Conservation (phyloP, 805 yeast species). For the Lachancea meyersii region DNA sequence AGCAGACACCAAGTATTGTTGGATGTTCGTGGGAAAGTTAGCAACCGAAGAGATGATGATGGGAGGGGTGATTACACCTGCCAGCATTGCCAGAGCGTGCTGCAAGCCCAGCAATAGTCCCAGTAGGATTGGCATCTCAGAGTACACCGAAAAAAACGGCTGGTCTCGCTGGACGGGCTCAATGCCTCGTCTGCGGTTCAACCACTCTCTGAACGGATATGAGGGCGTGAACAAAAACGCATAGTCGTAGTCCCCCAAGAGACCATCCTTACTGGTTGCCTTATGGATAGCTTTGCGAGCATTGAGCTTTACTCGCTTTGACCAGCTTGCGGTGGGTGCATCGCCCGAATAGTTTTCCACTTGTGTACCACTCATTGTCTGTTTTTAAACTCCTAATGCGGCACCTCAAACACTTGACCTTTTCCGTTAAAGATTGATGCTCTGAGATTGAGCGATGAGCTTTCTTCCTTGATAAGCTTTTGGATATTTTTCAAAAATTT, state of each 20-base stretch:
- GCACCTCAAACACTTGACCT: no score
- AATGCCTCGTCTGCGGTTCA: constrained; percentile 30
- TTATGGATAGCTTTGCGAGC: constrained; percentile 29
- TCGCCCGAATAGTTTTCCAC: constrained; percentile 2
- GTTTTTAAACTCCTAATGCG: background rate
- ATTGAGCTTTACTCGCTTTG: constrained; percentile 3
- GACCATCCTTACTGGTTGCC: constrained; percentile 70
- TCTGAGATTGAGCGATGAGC: background rate
- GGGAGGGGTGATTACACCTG: constrained; percentile 85
- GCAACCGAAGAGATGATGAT: constrained; percentile 62
- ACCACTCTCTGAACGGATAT: constrained; percentile 50
- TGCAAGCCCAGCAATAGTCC: constrained; percentile 79
- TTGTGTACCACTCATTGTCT: constrained; percentile 1
- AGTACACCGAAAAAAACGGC: constrained; percentile 78
- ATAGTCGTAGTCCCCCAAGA: constrained; percentile 85
- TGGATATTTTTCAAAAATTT: background rate
- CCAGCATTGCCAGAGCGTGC: constrained; percentile 85
- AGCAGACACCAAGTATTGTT: constrained; percentile 65
- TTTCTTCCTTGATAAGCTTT: background rate
- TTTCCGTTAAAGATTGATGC: background rate
- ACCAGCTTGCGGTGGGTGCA: constrained; percentile 1
- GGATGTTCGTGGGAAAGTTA: constrained; percentile 42
- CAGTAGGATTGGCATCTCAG: constrained; percentile 73
- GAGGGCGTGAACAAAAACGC: constrained; percentile 72
- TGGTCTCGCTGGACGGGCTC: constrained; percentile 41